Conservation (phyloP, 352 stramenopile genomes). For the Phytophthora tentaculata region DNA sequence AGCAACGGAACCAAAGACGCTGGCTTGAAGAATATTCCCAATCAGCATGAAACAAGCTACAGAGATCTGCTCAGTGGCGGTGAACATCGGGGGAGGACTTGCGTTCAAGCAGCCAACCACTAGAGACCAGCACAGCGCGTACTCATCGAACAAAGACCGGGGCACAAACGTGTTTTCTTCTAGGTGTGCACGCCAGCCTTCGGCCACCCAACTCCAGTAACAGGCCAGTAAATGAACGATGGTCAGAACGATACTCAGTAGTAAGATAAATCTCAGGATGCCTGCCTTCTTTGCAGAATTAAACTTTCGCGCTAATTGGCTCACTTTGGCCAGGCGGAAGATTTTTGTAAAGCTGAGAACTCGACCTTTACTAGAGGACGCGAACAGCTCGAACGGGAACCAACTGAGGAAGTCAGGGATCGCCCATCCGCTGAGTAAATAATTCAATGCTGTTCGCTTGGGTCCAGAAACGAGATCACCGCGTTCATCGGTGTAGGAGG, state of each 20-base stretch:
- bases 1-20: constrained; percentile 69
- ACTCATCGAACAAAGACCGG: constrained; percentile 39
- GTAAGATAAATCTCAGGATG: constrained; percentile 56
- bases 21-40: constrained; percentile 72
- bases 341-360: constrained; percentile 73
- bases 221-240: constrained; percentile 63
- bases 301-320: constrained; percentile 55
- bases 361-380: constrained; percentile 39
- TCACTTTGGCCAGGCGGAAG: constrained; percentile 75
- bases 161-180: constrained; percentile 37
- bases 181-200: constrained; percentile 49
- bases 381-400: constrained; percentile 68
- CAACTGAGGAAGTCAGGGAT: constrained; percentile 71
- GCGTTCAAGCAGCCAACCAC: constrained; percentile 69
- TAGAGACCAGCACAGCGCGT: constrained; percentile 60
- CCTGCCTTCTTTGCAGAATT: constrained; percentile 73
- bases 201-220: constrained; percentile 68
- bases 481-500: constrained; percentile 57
- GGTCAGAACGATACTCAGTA: constrained; percentile 61
- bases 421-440: constrained; percentile 61
- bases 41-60: constrained; percentile 78
- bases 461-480: constrained; percentile 61
- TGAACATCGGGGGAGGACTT: constrained; percentile 64
- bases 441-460: constrained; percentile 47
- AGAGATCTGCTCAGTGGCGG: constrained; percentile 52